Evolutionary conservation across 2,329 filamentous ascomycete genomes (phyloP).

Genomic region (Diaporthe ampelina): DNA sequence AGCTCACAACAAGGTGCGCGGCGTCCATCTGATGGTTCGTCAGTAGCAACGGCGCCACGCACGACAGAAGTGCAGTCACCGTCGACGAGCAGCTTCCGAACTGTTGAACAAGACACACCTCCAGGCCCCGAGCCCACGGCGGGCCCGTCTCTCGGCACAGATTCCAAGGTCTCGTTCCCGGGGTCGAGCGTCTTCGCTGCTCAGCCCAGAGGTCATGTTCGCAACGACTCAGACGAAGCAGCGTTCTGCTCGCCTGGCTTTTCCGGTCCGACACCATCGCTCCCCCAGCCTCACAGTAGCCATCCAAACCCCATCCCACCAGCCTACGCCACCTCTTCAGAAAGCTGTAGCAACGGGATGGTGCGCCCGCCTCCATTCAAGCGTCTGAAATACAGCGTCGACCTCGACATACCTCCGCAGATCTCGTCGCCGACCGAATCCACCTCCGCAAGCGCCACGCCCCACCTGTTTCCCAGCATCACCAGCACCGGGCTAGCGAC

Average conservation of each 20-base stretch:
- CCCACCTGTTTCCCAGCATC: conserved; percentile 49
- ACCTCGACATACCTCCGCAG: conserved; percentile 36
- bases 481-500: conserved; percentile 38
- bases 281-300: conserved; percentile 23
- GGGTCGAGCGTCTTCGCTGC: conserved; percentile 25
- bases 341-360: conserved; percentile 3
- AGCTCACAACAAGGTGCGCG: conserved; percentile 32
- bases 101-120: neutral
- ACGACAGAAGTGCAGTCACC: conserved; percentile 31
- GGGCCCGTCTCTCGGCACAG: neutral
- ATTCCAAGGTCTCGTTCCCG: conserved; percentile 19
- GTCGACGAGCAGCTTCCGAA: conserved; percentile 16
- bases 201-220: neutral
- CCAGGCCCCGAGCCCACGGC: conserved; percentile 23
- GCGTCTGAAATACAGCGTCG: conserved; percentile 41
- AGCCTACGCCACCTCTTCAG: conserved; percentile 12
- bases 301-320: neutral
- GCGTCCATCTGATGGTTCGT: conserved; percentile 48
- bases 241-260: conserved; percentile 31
- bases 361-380: conserved; percentile 37
- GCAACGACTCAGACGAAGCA: conserved; percentile 14
- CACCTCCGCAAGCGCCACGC: conserved; percentile 29
- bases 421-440: conserved; percentile 34
- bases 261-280: conserved; percentile 27
- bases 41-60: conserved; percentile 29